Percentiles rank a stretch among this genome's conserved stretches.
Conservation (phyloP, 306 rosid genomes). For the Glycine latifolia region DNA sequence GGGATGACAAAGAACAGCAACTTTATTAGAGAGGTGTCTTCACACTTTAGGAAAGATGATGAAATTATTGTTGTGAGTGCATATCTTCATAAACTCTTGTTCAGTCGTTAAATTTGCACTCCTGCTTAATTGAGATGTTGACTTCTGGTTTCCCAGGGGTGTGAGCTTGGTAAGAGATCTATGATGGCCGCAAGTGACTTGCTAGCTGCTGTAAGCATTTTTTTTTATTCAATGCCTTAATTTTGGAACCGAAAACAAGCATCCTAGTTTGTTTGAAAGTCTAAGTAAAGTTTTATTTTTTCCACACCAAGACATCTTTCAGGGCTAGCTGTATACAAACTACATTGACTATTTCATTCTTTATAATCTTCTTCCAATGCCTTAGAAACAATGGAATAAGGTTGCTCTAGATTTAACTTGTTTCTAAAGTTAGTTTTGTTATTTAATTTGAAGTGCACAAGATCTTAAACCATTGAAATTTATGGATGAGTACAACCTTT, state of each 20-base stretch:
- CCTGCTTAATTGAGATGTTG: background rate
- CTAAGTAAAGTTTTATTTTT: conserved; percentile 28
- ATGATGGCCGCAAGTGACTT: conserved; percentile 86
- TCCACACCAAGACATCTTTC: background rate
- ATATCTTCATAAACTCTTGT: background rate
- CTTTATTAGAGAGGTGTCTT: conserved; percentile 64
- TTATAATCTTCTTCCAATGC: background rate
- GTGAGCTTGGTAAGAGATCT: conserved; percentile 81
- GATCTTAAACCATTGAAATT: background rate
- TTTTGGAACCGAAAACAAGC: conserved; percentile 36
- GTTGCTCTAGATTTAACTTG: background rate
- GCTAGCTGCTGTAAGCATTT: conserved; percentile 66
- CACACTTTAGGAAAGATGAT: conserved; percentile 71
- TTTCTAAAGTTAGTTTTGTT: background rate
- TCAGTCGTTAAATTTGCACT: background rate
- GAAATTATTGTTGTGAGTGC: conserved; percentile 85
- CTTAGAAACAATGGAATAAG: background rate
- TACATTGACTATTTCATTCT: background rate
- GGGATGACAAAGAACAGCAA: conserved; percentile 79
- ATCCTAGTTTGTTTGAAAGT: conserved; percentile 42
- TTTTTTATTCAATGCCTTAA: background rate
- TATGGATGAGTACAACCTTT: background rate
- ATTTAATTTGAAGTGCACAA: background rate
- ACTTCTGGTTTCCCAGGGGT: conserved; percentile 61
- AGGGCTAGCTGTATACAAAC: background rate